Conservation (phyloP, 2,329 filamentous ascomycete genomes). For the Talaromyces pinophilus region DNA sequence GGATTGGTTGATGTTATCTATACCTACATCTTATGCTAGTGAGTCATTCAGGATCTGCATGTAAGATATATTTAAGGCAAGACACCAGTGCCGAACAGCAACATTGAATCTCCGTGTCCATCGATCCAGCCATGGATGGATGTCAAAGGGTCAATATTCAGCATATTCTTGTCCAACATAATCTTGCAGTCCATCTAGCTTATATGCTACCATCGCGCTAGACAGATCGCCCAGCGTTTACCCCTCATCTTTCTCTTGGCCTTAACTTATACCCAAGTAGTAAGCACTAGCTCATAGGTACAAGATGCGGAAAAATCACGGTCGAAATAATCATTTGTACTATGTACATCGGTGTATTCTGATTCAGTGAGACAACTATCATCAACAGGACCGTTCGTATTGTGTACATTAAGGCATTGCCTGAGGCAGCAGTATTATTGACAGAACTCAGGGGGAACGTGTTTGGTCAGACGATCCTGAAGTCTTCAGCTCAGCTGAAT, state of each 20-base stretch:
- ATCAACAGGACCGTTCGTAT: not conserved
- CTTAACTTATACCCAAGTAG: not conserved
- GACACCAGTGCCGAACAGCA: too few species aligned
- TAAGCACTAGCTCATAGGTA: not conserved
- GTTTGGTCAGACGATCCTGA: not conserved
- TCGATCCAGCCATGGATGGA: too few species aligned
- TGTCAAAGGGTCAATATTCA: not conserved
- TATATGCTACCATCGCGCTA: not conserved
- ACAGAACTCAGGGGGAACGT: not conserved
- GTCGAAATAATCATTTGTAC: not conserved
- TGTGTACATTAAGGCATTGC: not conserved
- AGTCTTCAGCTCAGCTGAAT: not conserved
- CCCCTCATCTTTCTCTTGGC: not conserved
- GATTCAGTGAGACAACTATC: not conserved
- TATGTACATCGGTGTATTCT: not conserved
- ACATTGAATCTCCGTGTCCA: too few species aligned
- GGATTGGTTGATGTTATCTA: not conserved
- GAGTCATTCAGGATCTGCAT: not conserved
- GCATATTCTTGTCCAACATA: not conserved
- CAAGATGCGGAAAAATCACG: not conserved
- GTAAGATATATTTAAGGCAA: not conserved
- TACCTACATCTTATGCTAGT: not conserved
- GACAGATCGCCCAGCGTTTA: not conserved
- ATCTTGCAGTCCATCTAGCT: not conserved
- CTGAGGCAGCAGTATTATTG: not conserved